These are phyloP conservation scores for Colletotrichum tofieldiae DNA, from an alignment of 2,329 filamentous ascomycete species.

Conservation along the genomic window DNA sequence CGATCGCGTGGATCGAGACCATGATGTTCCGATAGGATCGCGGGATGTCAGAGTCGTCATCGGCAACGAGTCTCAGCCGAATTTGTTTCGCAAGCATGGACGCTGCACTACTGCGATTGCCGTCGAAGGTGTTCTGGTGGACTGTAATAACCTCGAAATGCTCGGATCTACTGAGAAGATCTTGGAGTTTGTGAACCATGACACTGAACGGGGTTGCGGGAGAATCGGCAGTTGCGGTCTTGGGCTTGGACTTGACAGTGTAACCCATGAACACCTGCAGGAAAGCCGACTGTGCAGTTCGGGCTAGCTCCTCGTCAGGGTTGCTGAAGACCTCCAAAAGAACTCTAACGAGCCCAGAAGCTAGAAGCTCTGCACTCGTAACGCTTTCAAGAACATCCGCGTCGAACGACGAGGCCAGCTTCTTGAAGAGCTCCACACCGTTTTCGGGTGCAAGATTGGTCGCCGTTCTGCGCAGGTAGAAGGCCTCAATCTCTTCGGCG, in stretches of 20 bases:
- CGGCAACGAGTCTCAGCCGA: slow-evolving; percentile 88
- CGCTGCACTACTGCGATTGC: slow-evolving; percentile 89
- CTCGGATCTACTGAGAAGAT: slow-evolving; percentile 94
- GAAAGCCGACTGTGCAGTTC: slow-evolving; percentile 85
- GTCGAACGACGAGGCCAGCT: slow-evolving; percentile 87
- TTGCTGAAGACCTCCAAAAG: slow-evolving; percentile 88
- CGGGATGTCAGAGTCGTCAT: slow-evolving; percentile 92
- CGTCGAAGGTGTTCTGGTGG: slow-evolving; percentile 91
- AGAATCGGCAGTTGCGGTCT: slow-evolving; percentile 76
- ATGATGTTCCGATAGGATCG: slow-evolving; percentile 92
- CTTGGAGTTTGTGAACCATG: slow-evolving; percentile 93
- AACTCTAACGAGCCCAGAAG: slow-evolving; percentile 89
- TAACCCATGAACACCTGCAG: slow-evolving; percentile 93
- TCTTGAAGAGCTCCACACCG: slow-evolving; percentile 79
- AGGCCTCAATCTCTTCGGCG: slow-evolving; percentile 79
- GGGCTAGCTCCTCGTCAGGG: slow-evolving; percentile 72
- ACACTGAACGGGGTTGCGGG: slow-evolving; percentile 90
- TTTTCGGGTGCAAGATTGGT: slow-evolving; percentile 62
- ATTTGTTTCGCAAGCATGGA: slow-evolving; percentile 98
- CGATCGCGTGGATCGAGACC: slow-evolving; percentile 98
- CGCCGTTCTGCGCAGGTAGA: slow-evolving; percentile 74
- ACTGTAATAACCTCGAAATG: slow-evolving; percentile 98
- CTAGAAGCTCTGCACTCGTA: slow-evolving; percentile 93
- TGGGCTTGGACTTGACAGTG: slow-evolving; percentile 75
- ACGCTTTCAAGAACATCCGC: slow-evolving; percentile 92